phyloP scores from a whole-genome alignment of 1,284 basidiomycete genomes.

The Tylopilus sp. region DNA sequence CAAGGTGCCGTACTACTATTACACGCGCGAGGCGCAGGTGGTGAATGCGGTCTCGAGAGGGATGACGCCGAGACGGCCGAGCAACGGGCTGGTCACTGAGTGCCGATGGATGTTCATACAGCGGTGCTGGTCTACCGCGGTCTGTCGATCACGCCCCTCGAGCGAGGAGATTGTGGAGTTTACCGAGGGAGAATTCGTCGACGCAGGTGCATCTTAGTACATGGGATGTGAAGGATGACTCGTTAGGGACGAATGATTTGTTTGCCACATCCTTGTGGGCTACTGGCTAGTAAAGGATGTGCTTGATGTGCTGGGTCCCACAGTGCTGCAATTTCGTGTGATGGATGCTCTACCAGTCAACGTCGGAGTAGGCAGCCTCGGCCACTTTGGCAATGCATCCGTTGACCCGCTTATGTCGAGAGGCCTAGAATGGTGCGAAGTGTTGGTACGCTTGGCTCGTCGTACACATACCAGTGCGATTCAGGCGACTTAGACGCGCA shows the following conservation, averaged over 20 bases:
- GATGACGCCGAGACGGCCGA: conserved; percentile 7
- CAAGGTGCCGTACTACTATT: conserved; percentile 17
- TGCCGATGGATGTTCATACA: conserved; percentile 7
- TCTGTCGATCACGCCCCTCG: conserved; percentile 3
- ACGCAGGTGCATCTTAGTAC: not conserved
- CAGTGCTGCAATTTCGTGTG: not conserved
- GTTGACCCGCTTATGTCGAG: not conserved
- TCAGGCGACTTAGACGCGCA: conserved; percentile 20
- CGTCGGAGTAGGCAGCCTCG: too few species aligned
- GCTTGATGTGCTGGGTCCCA: not conserved
- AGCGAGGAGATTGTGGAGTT: conserved; percentile 6
- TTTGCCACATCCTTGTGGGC: not conserved
- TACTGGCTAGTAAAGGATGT: not conserved
- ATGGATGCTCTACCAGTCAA: not conserved
- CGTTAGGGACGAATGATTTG: not conserved
- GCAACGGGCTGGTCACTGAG: conserved; percentile 1
- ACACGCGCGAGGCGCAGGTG: conserved; percentile 9
- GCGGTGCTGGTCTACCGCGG: conserved; percentile 7
- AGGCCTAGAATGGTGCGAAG: not conserved
- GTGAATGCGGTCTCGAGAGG: conserved; percentile 14
- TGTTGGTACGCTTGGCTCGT: not conserved
- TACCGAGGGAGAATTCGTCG: not conserved
- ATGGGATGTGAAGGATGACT: too few species aligned
- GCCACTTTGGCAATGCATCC: too few species aligned
- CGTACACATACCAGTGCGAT: not conserved